Conservation (phyloP, 2,329 filamentous ascomycete genomes). For the Talaromyces sp. region DNA sequence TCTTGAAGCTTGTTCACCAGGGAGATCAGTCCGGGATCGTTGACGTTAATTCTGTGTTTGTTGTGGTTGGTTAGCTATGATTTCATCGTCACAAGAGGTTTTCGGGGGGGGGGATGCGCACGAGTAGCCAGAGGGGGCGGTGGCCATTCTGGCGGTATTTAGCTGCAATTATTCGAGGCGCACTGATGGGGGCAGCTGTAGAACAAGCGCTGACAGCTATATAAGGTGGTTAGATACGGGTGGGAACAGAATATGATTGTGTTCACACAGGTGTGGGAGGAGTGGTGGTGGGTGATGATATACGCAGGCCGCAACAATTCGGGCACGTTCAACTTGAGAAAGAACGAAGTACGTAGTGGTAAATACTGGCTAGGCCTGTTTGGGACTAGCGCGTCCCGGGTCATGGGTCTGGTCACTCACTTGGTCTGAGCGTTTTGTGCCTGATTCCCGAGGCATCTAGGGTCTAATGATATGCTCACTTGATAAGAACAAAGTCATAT, state of each 20-base stretch:
- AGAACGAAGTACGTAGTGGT: slow-evolving; percentile 3
- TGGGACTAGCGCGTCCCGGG: not conserved
- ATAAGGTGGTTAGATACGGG: not conserved
- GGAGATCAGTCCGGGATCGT: slow-evolving; percentile 67
- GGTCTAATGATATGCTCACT: not conserved
- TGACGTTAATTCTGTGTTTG: slow-evolving; percentile 64
- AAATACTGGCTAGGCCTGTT: slow-evolving; percentile 9
- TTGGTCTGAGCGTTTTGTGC: not conserved
- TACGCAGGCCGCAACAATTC: slow-evolving; percentile 18
- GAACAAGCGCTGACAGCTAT: not conserved
- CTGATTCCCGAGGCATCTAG: not conserved
- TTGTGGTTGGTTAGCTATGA: not conserved
- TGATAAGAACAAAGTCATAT: not conserved
- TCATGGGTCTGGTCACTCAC: not conserved
- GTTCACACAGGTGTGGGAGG: not conserved
- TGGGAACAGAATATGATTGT: slow-evolving; percentile 7
- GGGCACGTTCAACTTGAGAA: slow-evolving; percentile 5
- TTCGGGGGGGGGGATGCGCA: slow-evolving; percentile 33
- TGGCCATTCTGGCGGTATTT: slow-evolving; percentile 21
- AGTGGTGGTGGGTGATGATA: slow-evolving; percentile 3
- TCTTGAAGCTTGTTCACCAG: slow-evolving; percentile 99
- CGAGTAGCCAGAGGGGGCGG: slow-evolving; percentile 33
- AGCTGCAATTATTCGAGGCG: slow-evolving; percentile 11
- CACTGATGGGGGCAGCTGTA: slow-evolving; percentile 24
- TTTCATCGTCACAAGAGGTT: slow-evolving; percentile 19